Evolutionary conservation across 2,329 filamentous ascomycete species (phyloP), one percentile per base, ranked within the genome.

Genomic region (Catunica adiposa): DNA sequence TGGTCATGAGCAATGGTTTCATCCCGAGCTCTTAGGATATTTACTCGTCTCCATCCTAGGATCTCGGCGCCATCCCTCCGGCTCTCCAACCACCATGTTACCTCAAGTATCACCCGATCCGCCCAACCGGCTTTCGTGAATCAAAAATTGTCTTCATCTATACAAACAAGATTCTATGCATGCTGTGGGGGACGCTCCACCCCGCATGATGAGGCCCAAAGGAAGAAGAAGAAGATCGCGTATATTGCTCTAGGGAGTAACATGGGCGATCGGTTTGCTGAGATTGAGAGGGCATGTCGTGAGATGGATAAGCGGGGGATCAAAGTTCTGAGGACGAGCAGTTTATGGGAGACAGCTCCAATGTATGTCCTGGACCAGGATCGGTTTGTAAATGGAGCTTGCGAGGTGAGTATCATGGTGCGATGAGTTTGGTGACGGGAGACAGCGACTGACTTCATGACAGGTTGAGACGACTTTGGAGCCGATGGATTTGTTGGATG

Each of bases 281-380:
- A 84, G 78, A 94, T 98, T 61, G 89, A 96, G 67, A 74, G 77
- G 63, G 90, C 92, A 0, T 89, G 89, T 66, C 74, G 73, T 47
- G 78, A 84, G 65, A 88, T 98, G 80, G 80, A 86, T 60, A 71
- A 74, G 47, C 74, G 79, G 22, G 82, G 80, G 34, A 87, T 97
- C 64, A 78, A 70, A 54, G 77, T 98, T 40, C 76, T 80, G 63
- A 76, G 83, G 62, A 95, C 90, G 0, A 97, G 90, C 67, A 84
- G 82, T 59, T 73, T 98, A 2, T 98, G 92, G 78, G 89, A 97
- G 71, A 98, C 90, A 2, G 82, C 87, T 62, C 88, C 92, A 22
- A 98, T 98, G 92, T 98, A 98, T 68, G 85, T 96, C 60, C 72
- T 85, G 60, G 84, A 96, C 60, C 92, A 98, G 67, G 82, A 82